Base-by-base conservation (phyloP, 1,139 yeast genomes). In the Yarrowia galli region DNA sequence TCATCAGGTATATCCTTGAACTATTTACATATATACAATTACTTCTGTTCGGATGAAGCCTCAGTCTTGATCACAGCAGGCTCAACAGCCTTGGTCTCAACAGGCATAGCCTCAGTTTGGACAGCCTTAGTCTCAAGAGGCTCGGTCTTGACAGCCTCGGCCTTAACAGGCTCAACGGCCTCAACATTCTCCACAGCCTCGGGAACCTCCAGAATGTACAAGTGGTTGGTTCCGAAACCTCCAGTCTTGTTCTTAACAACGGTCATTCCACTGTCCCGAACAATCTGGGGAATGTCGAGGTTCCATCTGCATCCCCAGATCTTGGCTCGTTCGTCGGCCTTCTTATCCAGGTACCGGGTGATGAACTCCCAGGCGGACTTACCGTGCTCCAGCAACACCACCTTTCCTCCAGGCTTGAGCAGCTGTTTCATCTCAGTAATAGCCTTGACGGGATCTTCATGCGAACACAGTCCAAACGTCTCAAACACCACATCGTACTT, bases 231-330 rank as follows among this genome's bases (percentile, higher is more conserved):
- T n/a, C 99, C 98, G 71, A 95, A 83, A 79, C 95, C 98, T 32
- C 87, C 88, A 72, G 97, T 82, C 72, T 86, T 86, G 73, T 91
- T 92, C 72, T 86, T 87, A 0, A 93, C 91, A 51, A 95, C 84
- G 72, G 91, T 96, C 70, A 95, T 82, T 0, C 97, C 97, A 16
- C 97, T 89, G 70, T 87, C 87, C 74, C 90, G 93, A 38, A 95
- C 83, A 67, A 95, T 83, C 73, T 89, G 95, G 42, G 92, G 96
- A 72, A 95, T 91, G 75, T 95, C 98, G 71, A 95, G 81, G 75
- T 95, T 95, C 98, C 98, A 95, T 75, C 98, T 82, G 79, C 99
- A 95, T 3, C 98, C 98, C 98, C 98, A 95, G 15, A 89, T 88
- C 71, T 89, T 85, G 81, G 93, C 86, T 79, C 98, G 88, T 72